These are phyloP conservation scores for Magnolia sinica DNA, from an alignment of 164 flowering plant species.

Conservation along the genomic window DNA sequence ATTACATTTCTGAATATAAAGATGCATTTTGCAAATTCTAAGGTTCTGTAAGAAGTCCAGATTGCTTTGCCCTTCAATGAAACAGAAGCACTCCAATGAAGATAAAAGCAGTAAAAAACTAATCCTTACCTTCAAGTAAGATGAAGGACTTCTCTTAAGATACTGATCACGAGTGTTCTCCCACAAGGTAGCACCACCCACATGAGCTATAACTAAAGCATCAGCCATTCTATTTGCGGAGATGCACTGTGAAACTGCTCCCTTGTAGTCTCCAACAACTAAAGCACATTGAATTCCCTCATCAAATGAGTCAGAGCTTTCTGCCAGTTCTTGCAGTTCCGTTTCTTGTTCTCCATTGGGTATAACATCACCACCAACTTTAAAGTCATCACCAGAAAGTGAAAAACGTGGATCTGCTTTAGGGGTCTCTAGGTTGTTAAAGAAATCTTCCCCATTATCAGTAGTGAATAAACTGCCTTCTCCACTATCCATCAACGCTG, in stretches of 20 bases:
- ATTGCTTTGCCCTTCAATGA: neutral
- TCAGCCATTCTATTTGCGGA: slow-evolving; percentile 84
- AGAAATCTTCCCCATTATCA: slow-evolving; percentile 95
- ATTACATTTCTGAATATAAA: neutral
- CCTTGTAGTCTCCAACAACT: slow-evolving; percentile 92
- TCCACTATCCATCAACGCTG: slow-evolving; percentile 23
- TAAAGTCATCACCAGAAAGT: slow-evolving; percentile 36
- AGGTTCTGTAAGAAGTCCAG: neutral
- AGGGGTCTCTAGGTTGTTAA: slow-evolving; percentile 95
- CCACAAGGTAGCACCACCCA: slow-evolving; percentile 84
- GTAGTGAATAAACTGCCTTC: slow-evolving; percentile 27
- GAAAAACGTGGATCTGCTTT: slow-evolving; percentile 70
- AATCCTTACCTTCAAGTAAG: slow-evolving; percentile 72
- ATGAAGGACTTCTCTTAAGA: slow-evolving; percentile 58
- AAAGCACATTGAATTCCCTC: slow-evolving; percentile 76
- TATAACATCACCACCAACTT: slow-evolving; percentile 27
- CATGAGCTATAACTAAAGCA: slow-evolving; percentile 96
- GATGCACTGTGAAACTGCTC: slow-evolving; percentile 78
- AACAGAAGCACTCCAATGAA: neutral
- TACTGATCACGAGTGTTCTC: slow-evolving; percentile 89
- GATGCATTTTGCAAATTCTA: neutral
- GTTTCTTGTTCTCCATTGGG: slow-evolving; percentile 36
- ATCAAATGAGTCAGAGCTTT: slow-evolving; percentile 33
- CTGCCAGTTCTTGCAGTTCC: slow-evolving; percentile 48
- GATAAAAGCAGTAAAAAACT: neutral